Base-by-base conservation (phyloP, 1,284 basidiomycete genomes). In the Cryptococcus sp. region DNA sequence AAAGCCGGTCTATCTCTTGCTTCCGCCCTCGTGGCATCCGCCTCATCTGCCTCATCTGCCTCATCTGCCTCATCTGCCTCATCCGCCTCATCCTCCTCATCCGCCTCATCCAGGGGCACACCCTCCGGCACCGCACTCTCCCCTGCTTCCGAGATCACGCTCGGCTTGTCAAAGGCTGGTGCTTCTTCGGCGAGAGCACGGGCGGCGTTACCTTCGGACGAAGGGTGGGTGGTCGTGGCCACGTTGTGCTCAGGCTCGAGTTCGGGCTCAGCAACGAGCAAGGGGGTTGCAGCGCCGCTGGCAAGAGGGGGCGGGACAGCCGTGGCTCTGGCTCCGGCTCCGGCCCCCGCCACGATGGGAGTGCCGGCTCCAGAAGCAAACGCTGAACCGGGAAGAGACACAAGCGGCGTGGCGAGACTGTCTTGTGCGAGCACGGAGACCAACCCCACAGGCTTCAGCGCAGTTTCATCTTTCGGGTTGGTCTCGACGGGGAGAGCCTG, bases 81-180 rank as follows among this genome's bases (percentile, higher is more conserved):
- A 7, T 46, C 37, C n/a, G 51, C 44, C 21, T 52, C 50, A n/a
- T 46, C 50, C 18, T 46, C 16, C 37, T 51, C 21, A n/a, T 42
- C 40, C 40, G 40, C 16, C 13, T 48, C 49, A 33, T 51, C 40
- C 49, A 24, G 23, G n/a, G n/a, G n/a, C n/a, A n/a, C n/a, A n/a
- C n/a, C n/a, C n/a, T n/a, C n/a, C n/a, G n/a, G n/a, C n/a, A n/a
- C 11, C 20, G 42, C 40, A 40, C 12, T 24, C 21, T 23, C 28
- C 42, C 21, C 55, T 38, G 51, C 55, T 49, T 56, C 55, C 4
- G 46, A 45, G 18, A 56, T 56, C 24, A 33, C 55, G n/a, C 44
- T 39, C 15, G 51, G 18, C 15, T 20, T 23, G 18, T 47, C 36
- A 13, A 23, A 33, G 1, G 38, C 50, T 20, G 23, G 18, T n/a